A percentile compares a stretch with the other conserved stretches of the same genome.
phyloP scores from a whole-genome alignment of 345 rosid species.

The Citrus medica region DNA sequence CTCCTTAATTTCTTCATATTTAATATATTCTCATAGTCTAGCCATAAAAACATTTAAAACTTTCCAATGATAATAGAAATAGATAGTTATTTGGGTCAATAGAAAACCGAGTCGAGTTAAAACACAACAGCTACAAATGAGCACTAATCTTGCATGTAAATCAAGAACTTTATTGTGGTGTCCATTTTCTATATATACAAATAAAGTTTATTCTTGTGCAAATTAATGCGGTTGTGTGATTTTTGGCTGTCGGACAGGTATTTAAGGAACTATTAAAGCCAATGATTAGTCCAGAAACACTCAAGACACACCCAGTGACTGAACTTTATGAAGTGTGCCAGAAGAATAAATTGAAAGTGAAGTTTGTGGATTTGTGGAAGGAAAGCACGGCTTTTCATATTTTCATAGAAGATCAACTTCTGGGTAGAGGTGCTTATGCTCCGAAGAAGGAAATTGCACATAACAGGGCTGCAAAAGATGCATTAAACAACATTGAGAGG shows the following conservation, averaged over 20 bases:
- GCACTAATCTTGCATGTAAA: no score
- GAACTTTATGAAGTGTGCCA: constrained; percentile 56
- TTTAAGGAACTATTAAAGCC: constrained; percentile 54
- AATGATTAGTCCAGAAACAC: constrained; percentile 32
- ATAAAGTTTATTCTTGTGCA: no score
- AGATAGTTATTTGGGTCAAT: no score
- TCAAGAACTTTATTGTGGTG: no score
- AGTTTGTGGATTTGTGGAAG: constrained; percentile 46
- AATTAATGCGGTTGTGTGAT: no score
- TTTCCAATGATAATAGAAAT: background rate
- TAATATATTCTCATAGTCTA: no score
- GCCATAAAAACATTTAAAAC: background rate
- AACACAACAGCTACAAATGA: no score
- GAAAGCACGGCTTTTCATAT: constrained; percentile 32
- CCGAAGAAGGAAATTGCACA: constrained; percentile 54
- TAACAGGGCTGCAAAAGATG: constrained; percentile 61
- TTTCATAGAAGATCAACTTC: constrained; percentile 26
- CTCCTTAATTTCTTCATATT: background rate
- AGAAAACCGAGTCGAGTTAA: no score
- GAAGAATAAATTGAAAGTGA: constrained; percentile 42
- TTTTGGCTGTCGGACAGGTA: constrained; percentile 28
- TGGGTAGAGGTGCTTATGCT: constrained; percentile 36
- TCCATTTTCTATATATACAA: no score
- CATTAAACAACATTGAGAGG: constrained; percentile 35
- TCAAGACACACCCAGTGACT: constrained; percentile 43